Base-by-base conservation (phyloP, 1,284 basidiomycete genomes). In the Sparassis latifolia region DNA sequence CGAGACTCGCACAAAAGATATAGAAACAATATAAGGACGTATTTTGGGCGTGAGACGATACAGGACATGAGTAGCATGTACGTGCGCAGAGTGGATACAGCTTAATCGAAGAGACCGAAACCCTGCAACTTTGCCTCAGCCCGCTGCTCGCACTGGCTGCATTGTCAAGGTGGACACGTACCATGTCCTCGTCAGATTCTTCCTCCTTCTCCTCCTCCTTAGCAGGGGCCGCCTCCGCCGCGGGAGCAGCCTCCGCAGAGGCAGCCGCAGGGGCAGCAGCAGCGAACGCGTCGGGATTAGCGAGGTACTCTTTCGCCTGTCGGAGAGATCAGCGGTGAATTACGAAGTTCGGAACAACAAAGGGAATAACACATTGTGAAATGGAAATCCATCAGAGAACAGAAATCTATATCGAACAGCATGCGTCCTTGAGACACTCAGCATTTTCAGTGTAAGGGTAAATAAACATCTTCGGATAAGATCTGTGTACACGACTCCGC, bases 231-330 rank as follows among this genome's bases (percentile, higher is more conserved):
- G 74, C 75, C 53, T 73, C 74, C 39, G 72, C 71, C 42, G 74
- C 73, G 43, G 76, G 76, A 43, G 78, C 79, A 38, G 77, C 76
- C 48, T 75, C 72, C 31, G 75, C 72, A 40, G 74, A 75, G 27
- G 74, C 77, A 37, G 77, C 78, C 50, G 79, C 82, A 58, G 79
- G 77, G 47, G 86, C 75, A 50, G 89, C 86, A 45, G 86, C 89
- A 55, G 75, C 87, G 68, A 95, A 98, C 33, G 94, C 95, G 58
- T 97, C 93, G 52, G 95, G 95, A 81, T 98, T 97, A 69, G 89
- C 95, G 61, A 98, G 85, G 76, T 87, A 91, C 69, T 92, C 95
- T 81, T 97, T 97, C 74, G 89, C 84, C 92, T 95, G 58, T 27
- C 44, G 54, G 52, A 42, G 47, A n/a, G 47, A 40, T 68, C 51